phyloP scores from a whole-genome alignment of 2,329 filamentous ascomycete genomes.

The Penicillium aurantiogriseum region DNA sequence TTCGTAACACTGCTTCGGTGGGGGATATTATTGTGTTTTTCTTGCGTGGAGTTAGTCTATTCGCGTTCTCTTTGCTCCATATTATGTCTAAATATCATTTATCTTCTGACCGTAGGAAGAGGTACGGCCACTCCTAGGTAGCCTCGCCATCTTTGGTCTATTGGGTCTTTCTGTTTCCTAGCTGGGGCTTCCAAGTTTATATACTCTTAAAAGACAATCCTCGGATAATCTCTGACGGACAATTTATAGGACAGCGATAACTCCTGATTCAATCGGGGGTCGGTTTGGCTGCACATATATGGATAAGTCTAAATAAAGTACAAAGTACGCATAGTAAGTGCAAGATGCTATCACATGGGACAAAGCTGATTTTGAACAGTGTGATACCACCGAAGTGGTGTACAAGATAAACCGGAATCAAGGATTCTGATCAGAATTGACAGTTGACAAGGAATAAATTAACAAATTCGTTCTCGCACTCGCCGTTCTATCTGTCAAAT shows the following conservation, averaged over 20 bases:
- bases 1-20: neutral
- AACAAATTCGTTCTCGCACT: neutral
- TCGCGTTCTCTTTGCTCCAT: neutral
- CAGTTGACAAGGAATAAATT: neutral
- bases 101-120: neutral
- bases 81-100: neutral
- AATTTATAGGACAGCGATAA: neutral
- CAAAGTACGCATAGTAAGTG: neutral
- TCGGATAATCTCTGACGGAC: neutral
- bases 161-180: neutral
- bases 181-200: neutral
- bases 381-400: neutral
- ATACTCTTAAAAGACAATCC: neutral
- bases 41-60: neutral
- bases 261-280: neutral
- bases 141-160: neutral
- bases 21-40: neutral
- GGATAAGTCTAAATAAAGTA: neutral
- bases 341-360: neutral
- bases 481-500: conserved; percentile 48
- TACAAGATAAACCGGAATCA: neutral
- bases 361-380: neutral
- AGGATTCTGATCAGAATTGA: neutral
- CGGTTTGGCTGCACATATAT: neutral
- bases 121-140: neutral